These are phyloP conservation scores for Arthroderma sp. DNA, from an alignment of 2,329 filamentous ascomycete species.

Conservation along the genomic window DNA sequence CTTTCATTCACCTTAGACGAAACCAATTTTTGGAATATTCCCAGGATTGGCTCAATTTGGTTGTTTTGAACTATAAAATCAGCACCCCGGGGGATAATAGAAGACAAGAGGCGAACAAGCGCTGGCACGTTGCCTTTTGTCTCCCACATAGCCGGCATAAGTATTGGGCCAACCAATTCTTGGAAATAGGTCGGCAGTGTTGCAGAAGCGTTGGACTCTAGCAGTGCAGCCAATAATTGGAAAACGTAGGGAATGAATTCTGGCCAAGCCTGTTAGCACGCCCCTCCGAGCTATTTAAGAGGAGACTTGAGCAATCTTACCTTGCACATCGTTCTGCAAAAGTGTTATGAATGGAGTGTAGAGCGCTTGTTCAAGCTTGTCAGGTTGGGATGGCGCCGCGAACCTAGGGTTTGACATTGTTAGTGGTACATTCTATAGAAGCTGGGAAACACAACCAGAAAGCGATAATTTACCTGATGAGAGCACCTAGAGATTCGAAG, in stretches of 20 bases:
- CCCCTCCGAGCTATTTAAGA: not conserved
- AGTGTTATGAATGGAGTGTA: slow-evolving; percentile 75
- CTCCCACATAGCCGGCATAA: slow-evolving; percentile 79
- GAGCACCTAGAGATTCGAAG: slow-evolving; percentile 83
- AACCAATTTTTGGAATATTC: slow-evolving; percentile 87
- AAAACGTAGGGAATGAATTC: slow-evolving; percentile 97
- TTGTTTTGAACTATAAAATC: slow-evolving; percentile 61
- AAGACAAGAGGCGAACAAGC: slow-evolving; percentile 67
- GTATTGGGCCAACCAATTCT: slow-evolving; percentile 60
- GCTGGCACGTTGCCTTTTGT: slow-evolving; percentile 86
- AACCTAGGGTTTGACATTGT: slow-evolving; percentile 31
- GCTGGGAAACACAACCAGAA: not conserved
- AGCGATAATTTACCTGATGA: slow-evolving; percentile 49
- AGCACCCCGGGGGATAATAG: slow-evolving; percentile 67
- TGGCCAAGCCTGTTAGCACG: slow-evolving; percentile 23
- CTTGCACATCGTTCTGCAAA: slow-evolving; percentile 67
- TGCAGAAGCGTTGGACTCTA: slow-evolving; percentile 73
- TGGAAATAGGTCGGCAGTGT: slow-evolving; percentile 70
- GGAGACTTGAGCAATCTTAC: slow-evolving; percentile 32
- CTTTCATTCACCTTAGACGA: slow-evolving; percentile 70
- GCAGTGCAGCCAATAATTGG: slow-evolving; percentile 79
- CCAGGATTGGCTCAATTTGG: slow-evolving; percentile 76
- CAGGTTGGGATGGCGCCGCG: slow-evolving; percentile 54
- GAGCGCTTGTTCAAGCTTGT: slow-evolving; percentile 64
- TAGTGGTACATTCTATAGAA: no score